Evolutionary conservation across 2,329 filamentous ascomycete species (phyloP).

Genomic region (Trichoderma simmonsii): DNA sequence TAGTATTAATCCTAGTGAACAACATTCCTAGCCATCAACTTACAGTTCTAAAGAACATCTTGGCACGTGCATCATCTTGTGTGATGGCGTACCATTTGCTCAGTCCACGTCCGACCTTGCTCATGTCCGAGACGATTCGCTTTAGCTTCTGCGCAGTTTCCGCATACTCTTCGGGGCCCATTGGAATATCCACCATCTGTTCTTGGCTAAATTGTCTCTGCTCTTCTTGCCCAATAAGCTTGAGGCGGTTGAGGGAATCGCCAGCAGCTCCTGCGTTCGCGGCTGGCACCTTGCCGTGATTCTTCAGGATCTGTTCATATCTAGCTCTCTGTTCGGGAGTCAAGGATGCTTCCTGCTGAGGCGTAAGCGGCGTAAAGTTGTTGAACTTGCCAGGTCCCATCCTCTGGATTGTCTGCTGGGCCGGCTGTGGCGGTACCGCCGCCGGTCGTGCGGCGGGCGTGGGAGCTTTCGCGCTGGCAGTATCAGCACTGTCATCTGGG

Average conservation of each 20-base stretch:
- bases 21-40: conserved; percentile 28
- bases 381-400: conserved; percentile 23
- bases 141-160: conserved; percentile 45
- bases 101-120: conserved; percentile 44
- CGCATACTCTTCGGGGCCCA: conserved; percentile 43
- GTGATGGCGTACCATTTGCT: conserved; percentile 48
- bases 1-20: conserved; percentile 26
- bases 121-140: conserved; percentile 41
- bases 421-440: conserved; percentile 27
- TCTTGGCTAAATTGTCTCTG: conserved; percentile 39
- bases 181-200: conserved; percentile 43
- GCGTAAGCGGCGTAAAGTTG: conserved; percentile 25
- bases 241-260: conserved; percentile 32
- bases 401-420: conserved; percentile 21
- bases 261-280: neutral
- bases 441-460: conserved; percentile 23
- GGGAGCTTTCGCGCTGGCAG: conserved; percentile 23
- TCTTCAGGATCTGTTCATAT: conserved; percentile 40
- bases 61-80: conserved; percentile 48
- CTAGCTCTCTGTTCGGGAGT: conserved; percentile 44
- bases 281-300: conserved; percentile 23
- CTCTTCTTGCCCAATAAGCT: conserved; percentile 40
- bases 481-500: conserved; percentile 43
- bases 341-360: conserved; percentile 39
- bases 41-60: conserved; percentile 53